These are phyloP conservation scores for Arctium minus DNA, from an alignment of 129 eudicot genomes.

Conservation along the genomic window DNA sequence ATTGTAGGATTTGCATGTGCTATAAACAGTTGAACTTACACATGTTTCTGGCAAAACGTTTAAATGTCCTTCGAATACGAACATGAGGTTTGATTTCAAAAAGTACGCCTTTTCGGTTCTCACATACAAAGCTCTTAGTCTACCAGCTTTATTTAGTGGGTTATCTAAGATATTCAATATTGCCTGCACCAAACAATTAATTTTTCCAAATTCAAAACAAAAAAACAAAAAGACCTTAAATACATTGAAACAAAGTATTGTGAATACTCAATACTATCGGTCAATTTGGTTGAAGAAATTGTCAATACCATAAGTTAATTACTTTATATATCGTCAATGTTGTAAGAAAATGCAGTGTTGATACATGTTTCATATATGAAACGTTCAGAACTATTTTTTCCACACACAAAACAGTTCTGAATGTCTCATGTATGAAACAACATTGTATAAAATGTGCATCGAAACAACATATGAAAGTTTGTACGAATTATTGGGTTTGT, in stretches of 20 bases:
- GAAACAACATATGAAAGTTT: too few relatives aligned
- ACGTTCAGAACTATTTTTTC: too few relatives aligned
- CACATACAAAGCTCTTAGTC: slow-evolving; percentile 78
- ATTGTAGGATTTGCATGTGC: neutral
- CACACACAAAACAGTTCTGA: too few relatives aligned
- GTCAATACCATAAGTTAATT: too few relatives aligned
- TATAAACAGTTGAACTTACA: slow-evolving; percentile 42
- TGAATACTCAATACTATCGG: neutral
- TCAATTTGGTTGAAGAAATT: too few relatives aligned
- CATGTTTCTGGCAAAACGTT: slow-evolving; percentile 91
- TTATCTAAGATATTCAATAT: slow-evolving; percentile 81
- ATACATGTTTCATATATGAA: too few relatives aligned
- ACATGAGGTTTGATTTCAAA: slow-evolving; percentile 87
- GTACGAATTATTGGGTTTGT: too few relatives aligned
- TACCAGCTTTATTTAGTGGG: slow-evolving; percentile 86
- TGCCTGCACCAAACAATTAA: slow-evolving; percentile 45
- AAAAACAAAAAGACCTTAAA: neutral
- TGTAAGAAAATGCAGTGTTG: too few relatives aligned
- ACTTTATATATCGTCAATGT: too few relatives aligned
- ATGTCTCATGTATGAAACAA: too few relatives aligned
- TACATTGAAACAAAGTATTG: neutral
- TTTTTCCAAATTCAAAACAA: neutral
- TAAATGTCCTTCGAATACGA: slow-evolving; percentile 92
- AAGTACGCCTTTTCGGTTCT: slow-evolving; percentile 86
- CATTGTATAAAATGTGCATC: too few relatives aligned